A percentile compares a stretch with the other conserved stretches of the same genome.
phyloP scores from a whole-genome alignment of 768 basidiomycete species.

The Kondoa malvinella region DNA sequence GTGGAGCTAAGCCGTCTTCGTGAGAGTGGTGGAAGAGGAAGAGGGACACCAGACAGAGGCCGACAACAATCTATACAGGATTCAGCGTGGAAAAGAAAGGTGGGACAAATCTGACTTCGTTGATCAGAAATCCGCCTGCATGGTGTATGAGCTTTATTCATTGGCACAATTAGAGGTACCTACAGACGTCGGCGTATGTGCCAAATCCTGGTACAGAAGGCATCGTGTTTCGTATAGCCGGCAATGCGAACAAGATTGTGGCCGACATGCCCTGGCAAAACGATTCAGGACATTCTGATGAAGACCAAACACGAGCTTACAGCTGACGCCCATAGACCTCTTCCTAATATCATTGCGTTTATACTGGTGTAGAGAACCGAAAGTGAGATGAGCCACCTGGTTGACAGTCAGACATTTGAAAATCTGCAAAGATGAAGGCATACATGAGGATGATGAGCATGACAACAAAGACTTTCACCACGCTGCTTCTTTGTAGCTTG shows the following conservation, averaged over 20 bases:
- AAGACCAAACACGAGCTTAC: not conserved
- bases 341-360: not conserved
- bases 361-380: not conserved
- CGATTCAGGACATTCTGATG: not conserved
- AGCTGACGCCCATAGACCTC: not conserved
- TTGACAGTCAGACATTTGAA: not conserved
- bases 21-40: not conserved
- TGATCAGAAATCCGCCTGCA: not conserved
- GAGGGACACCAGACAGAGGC: not conserved
- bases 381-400: not conserved
- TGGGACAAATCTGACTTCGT: too few species aligned
- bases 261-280: not conserved
- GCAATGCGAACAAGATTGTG: not conserved
- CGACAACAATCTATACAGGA: too few species aligned
- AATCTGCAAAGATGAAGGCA: not conserved
- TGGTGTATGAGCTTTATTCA: not conserved
- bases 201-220: not conserved
- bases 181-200: not conserved
- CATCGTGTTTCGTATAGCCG: not conserved
- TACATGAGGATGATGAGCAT: not conserved
- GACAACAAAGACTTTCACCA: not conserved
- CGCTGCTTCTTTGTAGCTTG: not conserved
- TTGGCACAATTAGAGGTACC: not conserved
- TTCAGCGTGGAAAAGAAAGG: too few species aligned
- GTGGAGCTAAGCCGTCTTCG: not conserved